Conservation (phyloP, 768 basidiomycete species). For the Boletellus emodensis region DNA sequence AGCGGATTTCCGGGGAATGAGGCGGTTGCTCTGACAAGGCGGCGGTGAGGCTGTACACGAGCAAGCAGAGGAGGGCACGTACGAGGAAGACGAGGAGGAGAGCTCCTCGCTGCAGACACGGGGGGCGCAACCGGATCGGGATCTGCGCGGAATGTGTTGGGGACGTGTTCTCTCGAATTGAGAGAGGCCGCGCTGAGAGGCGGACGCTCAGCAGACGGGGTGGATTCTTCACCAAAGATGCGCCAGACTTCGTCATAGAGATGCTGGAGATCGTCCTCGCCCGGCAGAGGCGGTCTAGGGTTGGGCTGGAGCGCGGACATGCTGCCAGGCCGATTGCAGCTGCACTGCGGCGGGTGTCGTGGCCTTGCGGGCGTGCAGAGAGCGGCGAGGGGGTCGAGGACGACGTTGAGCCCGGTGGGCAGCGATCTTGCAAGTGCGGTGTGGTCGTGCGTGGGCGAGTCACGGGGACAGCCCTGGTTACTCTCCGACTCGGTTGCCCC, state of each 20-base stretch:
- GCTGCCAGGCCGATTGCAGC: conserved; percentile 10
- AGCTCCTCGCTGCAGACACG: conserved; percentile 9
- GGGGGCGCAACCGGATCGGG: conserved; percentile 11
- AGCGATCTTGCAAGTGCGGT: no score
- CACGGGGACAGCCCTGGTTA: neutral
- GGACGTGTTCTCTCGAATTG: conserved; percentile 17
- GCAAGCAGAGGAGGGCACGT: conserved; percentile 2
- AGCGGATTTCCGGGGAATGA: conserved; percentile 16
- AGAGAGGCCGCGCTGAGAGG: conserved; percentile 14
- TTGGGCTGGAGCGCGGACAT: conserved; percentile 38
- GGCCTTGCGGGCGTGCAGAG: neutral
- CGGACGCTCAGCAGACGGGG: conserved; percentile 31
- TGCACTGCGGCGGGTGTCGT: neutral
- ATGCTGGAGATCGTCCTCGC: conserved; percentile 67
- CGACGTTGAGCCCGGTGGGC: neutral
- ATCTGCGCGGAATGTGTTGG: conserved; percentile 21
- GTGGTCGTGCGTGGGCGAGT: no score
- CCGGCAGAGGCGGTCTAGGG: conserved; percentile 40
- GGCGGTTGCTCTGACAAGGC: conserved; percentile 11
- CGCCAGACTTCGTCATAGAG: conserved; percentile 76
- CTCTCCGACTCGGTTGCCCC: neutral
- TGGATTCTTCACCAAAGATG: conserved; percentile 51
- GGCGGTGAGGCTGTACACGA: neutral
- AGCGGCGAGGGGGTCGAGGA: conserved; percentile 1
- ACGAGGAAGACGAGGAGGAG: conserved; percentile 24